Evolutionary conservation across 2,329 filamentous ascomycete species (phyloP).

Genomic region (Emericellopsis cladophorae): DNA sequence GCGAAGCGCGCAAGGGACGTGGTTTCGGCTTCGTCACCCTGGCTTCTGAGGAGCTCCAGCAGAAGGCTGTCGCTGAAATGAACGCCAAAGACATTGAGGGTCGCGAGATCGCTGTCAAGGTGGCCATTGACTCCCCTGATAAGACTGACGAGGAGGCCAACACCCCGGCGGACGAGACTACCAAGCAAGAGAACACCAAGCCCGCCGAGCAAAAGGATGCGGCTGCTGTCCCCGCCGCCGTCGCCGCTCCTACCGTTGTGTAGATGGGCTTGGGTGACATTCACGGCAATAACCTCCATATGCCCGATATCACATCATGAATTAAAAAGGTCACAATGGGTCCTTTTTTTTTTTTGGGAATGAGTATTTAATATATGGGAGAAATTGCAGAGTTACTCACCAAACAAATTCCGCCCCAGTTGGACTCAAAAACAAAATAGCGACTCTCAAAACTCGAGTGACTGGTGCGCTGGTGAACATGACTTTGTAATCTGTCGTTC

Average conservation of each 20-base stretch:
- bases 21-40: conserved; percentile 98
- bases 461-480: no score
- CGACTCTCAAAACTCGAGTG: no score
- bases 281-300: no score
- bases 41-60: conserved; percentile 86
- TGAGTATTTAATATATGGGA: no score
- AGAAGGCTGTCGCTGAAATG: conserved; percentile 97
- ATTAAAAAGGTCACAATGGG: no score
- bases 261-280: no score
- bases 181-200: conserved; percentile 16
- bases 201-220: conserved; percentile 22
- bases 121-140: conserved; percentile 97
- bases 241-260: conserved; percentile 2
- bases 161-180: conserved; percentile 16
- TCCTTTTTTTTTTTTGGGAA: no score
- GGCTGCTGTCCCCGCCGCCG: conserved; percentile 9
- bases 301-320: no score
- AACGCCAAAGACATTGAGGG: conserved; percentile 99
- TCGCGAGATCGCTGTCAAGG: conserved; percentile 98
- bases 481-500: no score
- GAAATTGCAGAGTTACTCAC: no score
- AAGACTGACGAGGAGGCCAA: conserved; percentile 84
- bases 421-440: no score
- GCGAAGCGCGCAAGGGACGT: conserved; percentile 96
- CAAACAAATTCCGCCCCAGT: no score